Evolutionary conservation across 352 stramenopile genomes (phyloP), one percentile per base, ranked within the genome.

Genomic region (Pythium utonaiense): DNA sequence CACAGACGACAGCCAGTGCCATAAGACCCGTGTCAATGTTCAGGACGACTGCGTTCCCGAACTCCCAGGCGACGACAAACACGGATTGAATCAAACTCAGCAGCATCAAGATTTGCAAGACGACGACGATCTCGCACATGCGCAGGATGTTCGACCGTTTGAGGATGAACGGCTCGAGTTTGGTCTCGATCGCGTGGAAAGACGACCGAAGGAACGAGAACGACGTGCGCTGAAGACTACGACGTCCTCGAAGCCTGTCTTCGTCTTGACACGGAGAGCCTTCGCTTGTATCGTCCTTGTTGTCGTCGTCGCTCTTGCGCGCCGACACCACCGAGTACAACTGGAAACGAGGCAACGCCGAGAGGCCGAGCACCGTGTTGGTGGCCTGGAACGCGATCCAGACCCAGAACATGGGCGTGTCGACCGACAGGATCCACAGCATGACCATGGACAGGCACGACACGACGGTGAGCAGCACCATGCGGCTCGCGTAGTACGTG

Each of bases 401-500:
- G 51, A 82, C 56, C 64, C 67, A 73, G 31, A 83, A 63, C 42
- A 78, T 65, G 42, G 71, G 53, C 45, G 67, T 62, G 40, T 66
- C 25, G 7, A 36, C 17, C 28, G 71, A 72, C 17, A 75, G 73
- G 19, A 77, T 48, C 21, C 71, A 69, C 17, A 87, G 57, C 60
- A 87, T 36, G 21, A 72, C 24, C 25, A 88, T 55, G 4, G 71
- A 83, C 6, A 77, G 44, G 45, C 73, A 60, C 6, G 78, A 86
- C 17, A 75, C 55, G 50, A 84, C 48, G 19, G 77, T 81, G 24
- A 80, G 75, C 59, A 70, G 41, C 12, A 66, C 78, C 51, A 88
- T 70, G 34, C 77, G 73, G 55, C 76, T 80, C 12, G 78, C 76
- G 65, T 86, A 88, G 77, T 88, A 88, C 56, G 80, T 82, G 67